phyloP scores from a whole-genome alignment of 2,329 filamentous ascomycete species.

The Waltergamsia citrina region DNA sequence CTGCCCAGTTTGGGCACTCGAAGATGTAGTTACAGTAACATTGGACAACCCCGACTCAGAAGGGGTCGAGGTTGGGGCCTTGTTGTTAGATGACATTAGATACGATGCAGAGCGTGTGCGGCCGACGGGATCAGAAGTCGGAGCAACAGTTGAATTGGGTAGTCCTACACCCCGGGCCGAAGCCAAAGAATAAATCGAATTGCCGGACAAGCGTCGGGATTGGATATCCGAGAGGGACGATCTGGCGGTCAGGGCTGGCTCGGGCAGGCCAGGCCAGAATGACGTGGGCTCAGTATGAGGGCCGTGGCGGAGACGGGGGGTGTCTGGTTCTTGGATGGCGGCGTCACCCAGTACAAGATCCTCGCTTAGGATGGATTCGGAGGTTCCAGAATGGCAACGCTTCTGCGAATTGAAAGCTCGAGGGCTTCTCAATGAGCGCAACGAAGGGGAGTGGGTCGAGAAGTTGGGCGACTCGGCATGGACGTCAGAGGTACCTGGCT shows the following conservation, averaged over 20 bases:
- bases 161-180: slow-evolving; percentile 42
- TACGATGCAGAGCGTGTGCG: slow-evolving; percentile 32
- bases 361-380: slow-evolving; percentile 28
- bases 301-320: slow-evolving; percentile 31
- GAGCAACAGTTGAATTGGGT: slow-evolving; percentile 37
- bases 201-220: slow-evolving; percentile 60
- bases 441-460: slow-evolving; percentile 41
- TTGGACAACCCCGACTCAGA: slow-evolving; percentile 42
- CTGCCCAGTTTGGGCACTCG: slow-evolving; percentile 28
- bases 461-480: slow-evolving; percentile 51
- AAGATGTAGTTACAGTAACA: slow-evolving; percentile 44
- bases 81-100: slow-evolving; percentile 34
- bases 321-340: slow-evolving; percentile 36
- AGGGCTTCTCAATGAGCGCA: slow-evolving; percentile 30
- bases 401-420: slow-evolving; percentile 28
- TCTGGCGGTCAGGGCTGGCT: slow-evolving; percentile 34
- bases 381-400: slow-evolving; percentile 31
- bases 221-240: slow-evolving; percentile 42
- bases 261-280: slow-evolving; percentile 29
- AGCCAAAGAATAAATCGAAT: slow-evolving; percentile 61
- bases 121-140: slow-evolving; percentile 38
- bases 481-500: slow-evolving; percentile 47
- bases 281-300: slow-evolving; percentile 4
- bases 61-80: slow-evolving; percentile 21
- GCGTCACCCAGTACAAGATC: slow-evolving; percentile 22